A percentile compares a stretch with the other conserved stretches of the same genome.
Conservation (phyloP, 805 yeast genomes). For the Lipomyces chichibuensis region DNA sequence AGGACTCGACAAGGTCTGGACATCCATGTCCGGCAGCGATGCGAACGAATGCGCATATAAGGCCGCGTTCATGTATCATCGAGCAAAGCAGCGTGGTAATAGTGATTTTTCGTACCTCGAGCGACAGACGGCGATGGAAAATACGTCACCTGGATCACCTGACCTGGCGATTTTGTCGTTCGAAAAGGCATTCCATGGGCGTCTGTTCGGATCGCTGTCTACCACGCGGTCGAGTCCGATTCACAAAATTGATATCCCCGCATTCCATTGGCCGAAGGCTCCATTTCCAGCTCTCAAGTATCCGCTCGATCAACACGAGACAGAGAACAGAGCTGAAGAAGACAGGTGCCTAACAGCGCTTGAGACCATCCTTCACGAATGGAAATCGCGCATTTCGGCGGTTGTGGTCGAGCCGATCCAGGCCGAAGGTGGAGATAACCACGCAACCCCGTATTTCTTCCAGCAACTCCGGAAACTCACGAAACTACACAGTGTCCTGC, state of each 20-base stretch:
- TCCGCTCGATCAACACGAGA: constrained; percentile 71
- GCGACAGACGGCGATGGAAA: constrained; percentile 72
- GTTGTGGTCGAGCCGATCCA: constrained; percentile 88
- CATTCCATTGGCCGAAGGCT: constrained; percentile 97
- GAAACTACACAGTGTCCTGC: constrained; percentile 65
- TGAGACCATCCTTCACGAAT: constrained; percentile 64
- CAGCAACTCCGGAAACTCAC: constrained; percentile 81
- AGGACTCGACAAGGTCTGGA: constrained; percentile 75
- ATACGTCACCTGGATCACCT: constrained; percentile 76
- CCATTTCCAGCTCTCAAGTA: constrained; percentile 83
- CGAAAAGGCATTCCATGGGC: constrained; percentile 90
- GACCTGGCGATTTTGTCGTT: constrained; percentile 83
- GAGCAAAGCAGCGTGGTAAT: constrained; percentile 61
- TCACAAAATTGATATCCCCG: constrained; percentile 85
- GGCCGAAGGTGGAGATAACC: constrained; percentile 92
- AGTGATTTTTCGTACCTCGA: constrained; percentile 70
- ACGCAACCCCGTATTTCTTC: constrained; percentile 75
- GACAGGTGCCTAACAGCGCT: constrained; percentile 75
- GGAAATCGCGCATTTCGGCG: constrained; percentile 84
- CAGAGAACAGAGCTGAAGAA: constrained; percentile 75
- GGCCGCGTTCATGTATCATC: constrained; percentile 84
- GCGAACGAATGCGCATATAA: constrained; percentile 89
- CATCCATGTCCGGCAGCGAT: constrained; percentile 81
- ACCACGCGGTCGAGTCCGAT: constrained; percentile 93
- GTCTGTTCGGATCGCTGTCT: constrained; percentile 88